These are phyloP conservation scores for Drosera spatulata DNA, from an alignment of 179 eudicot genomes.

Conservation along the genomic window DNA sequence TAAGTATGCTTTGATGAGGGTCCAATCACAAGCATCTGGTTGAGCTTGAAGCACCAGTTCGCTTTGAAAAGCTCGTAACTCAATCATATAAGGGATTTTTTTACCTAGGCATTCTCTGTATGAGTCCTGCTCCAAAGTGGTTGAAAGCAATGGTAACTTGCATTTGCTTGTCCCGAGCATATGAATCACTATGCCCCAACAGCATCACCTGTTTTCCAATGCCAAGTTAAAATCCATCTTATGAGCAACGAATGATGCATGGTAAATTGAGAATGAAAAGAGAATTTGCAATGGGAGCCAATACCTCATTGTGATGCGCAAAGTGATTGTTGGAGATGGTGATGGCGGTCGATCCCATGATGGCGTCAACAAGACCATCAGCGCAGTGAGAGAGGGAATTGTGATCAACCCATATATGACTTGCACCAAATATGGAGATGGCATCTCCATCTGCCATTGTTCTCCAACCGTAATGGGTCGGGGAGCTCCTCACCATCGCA, in stretches of 20 bases:
- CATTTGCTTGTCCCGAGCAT: constrained; percentile 55
- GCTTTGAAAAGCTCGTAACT: no score
- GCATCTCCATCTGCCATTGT: constrained; percentile 63
- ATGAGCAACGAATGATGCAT: background rate
- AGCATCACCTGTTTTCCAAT: constrained; percentile 52
- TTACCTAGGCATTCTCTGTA: constrained; percentile 96
- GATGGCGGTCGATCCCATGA: constrained; percentile 72
- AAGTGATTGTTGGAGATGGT: constrained; percentile 75
- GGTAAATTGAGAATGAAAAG: background rate
- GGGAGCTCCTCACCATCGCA: constrained; percentile 38
- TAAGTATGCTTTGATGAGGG: no score
- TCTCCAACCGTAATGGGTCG: constrained; percentile 33
- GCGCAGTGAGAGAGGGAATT: constrained; percentile 66
- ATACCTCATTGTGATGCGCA: constrained; percentile 83
- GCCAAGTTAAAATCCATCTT: background rate
- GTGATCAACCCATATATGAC: constrained; percentile 80
- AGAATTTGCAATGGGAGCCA: no score
- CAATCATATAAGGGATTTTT: no score
- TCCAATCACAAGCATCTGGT: no score
- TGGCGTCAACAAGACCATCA: constrained; percentile 82
- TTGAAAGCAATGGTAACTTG: constrained; percentile 86
- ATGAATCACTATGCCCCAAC: constrained; percentile 76
- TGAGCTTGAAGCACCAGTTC: no score
- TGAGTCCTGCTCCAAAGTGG: constrained; percentile 81
- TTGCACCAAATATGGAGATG: constrained; percentile 65